Evolutionary conservation across 2,329 filamentous ascomycete genomes (phyloP).

Genomic region (Colletotrichum sp.): DNA sequence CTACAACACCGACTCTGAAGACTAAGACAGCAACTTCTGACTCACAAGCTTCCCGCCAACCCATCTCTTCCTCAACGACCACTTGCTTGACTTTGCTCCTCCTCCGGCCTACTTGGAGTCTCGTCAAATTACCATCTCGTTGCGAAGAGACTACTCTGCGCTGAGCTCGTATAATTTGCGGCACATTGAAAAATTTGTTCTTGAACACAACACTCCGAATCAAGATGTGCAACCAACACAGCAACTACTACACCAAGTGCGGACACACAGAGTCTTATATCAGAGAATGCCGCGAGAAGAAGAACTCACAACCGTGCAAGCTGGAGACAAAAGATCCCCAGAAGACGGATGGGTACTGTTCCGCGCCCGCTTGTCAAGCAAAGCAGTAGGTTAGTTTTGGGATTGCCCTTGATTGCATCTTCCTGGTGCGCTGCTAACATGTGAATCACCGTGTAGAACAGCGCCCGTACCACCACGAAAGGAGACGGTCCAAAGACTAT

Average conservation of each 20-base stretch:
- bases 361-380: constrained; percentile 3
- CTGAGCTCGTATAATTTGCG: neutral
- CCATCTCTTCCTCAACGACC: neutral
- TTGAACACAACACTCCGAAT: neutral
- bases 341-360: neutral
- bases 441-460: neutral
- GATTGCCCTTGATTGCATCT: neutral
- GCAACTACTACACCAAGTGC: neutral
- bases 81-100: neutral
- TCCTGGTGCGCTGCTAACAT: neutral
- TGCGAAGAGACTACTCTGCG: neutral
- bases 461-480: neutral
- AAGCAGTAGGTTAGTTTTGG: constrained; percentile 20
- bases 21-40: neutral
- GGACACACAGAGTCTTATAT: neutral
- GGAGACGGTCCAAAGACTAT: neutral
- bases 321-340: neutral
- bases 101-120: neutral
- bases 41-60: neutral
- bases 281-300: neutral
- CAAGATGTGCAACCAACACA: neutral
- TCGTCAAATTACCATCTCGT: neutral
- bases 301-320: neutral
- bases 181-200: neutral
- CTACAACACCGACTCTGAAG: neutral